Percentiles rank a stretch among this genome's conserved stretches.
Conservation (phyloP, 768 basidiomycete species). For the Lepiota venenata region DNA sequence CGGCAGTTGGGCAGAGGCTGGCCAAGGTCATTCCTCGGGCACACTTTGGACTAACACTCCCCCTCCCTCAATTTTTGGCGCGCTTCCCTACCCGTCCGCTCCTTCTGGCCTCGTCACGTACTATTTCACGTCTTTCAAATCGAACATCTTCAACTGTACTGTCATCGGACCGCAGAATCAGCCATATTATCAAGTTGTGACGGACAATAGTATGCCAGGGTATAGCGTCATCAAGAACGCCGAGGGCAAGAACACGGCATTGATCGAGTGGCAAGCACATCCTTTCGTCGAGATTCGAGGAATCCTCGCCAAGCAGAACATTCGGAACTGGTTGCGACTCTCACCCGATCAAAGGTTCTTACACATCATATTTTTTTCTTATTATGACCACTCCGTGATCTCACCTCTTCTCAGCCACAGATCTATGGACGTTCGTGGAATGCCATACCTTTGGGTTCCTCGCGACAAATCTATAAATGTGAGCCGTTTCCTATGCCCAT, state of each 20-base stretch:
- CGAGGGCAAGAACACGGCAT: slow-evolving; percentile 43
- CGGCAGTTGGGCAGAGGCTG: slow-evolving; percentile 30
- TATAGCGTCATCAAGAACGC: slow-evolving; percentile 52
- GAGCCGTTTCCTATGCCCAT: slow-evolving; percentile 15
- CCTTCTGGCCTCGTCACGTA: slow-evolving; percentile 33
- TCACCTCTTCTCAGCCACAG: slow-evolving; percentile 33
- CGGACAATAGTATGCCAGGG: slow-evolving; percentile 45
- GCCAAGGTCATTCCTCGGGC: slow-evolving; percentile 21
- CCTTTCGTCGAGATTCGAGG: slow-evolving; percentile 53
- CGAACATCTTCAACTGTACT: slow-evolving; percentile 50
- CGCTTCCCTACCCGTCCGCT: slow-evolving; percentile 50
- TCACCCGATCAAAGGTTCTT: slow-evolving; percentile 42
- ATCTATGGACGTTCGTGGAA: slow-evolving; percentile 48
- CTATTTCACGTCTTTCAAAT: slow-evolving; percentile 48
- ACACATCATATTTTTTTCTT: neutral
- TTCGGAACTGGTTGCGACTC: slow-evolving; percentile 52
- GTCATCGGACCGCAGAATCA: slow-evolving; percentile 50
- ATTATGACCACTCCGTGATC: neutral
- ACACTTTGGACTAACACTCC: slow-evolving; percentile 19
- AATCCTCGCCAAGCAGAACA: slow-evolving; percentile 43
- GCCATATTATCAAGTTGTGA: slow-evolving; percentile 45
- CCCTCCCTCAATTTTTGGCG: slow-evolving; percentile 58
- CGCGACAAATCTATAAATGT: slow-evolving; percentile 51
- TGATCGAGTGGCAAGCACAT: slow-evolving; percentile 55
- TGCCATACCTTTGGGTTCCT: slow-evolving; percentile 55